A percentile compares a stretch with the other conserved stretches of the same genome.
phyloP scores from a whole-genome alignment of 768 basidiomycete species.

The Pleurotus djamor region DNA sequence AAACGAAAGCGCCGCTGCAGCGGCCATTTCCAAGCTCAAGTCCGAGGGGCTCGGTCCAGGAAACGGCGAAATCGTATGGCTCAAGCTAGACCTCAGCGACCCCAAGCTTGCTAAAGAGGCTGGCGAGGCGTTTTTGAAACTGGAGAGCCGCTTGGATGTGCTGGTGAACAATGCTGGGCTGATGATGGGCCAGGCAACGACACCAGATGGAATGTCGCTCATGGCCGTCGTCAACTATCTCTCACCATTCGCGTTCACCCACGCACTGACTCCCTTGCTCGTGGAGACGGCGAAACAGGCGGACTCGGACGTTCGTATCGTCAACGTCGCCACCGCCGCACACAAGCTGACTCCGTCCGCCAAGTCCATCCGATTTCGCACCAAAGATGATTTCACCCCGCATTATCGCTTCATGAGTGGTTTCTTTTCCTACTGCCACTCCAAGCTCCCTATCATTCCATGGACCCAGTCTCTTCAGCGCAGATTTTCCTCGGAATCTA shows the following conservation, averaged over 20 bases:
- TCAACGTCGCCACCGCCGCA: slow-evolving; percentile 23
- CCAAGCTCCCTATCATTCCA: slow-evolving; percentile 52
- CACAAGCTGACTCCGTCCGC: slow-evolving; percentile 19
- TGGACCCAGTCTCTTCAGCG: slow-evolving; percentile 50
- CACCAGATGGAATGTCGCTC: slow-evolving; percentile 18
- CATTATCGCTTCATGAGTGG: slow-evolving; percentile 15
- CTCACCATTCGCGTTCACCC: slow-evolving; percentile 25
- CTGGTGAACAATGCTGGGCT: slow-evolving; percentile 10
- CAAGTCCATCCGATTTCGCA: slow-evolving; percentile 22
- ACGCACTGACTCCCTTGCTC: slow-evolving; percentile 24
- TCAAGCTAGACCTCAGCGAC: slow-evolving; percentile 35
- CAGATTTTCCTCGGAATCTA: slow-evolving; percentile 29
- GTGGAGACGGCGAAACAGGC: slow-evolving; percentile 22
- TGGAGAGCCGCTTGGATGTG: slow-evolving; percentile 19
- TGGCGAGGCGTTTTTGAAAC: slow-evolving; percentile 26
- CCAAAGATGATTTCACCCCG: slow-evolving; percentile 28
- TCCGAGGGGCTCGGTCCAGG: slow-evolving; percentile 26
- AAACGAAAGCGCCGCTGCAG: slow-evolving; percentile 26
- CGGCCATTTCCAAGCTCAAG: slow-evolving; percentile 13
- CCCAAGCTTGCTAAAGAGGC: slow-evolving; percentile 27
- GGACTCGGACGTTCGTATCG: slow-evolving; percentile 27
- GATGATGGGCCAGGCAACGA: slow-evolving; percentile 15
- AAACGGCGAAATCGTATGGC: slow-evolving; percentile 27
- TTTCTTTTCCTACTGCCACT: slow-evolving; percentile 13
- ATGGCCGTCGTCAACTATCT: slow-evolving; percentile 17